Conservation (phyloP, 345 rosid species). For the Mallotus nudiflorus region DNA sequence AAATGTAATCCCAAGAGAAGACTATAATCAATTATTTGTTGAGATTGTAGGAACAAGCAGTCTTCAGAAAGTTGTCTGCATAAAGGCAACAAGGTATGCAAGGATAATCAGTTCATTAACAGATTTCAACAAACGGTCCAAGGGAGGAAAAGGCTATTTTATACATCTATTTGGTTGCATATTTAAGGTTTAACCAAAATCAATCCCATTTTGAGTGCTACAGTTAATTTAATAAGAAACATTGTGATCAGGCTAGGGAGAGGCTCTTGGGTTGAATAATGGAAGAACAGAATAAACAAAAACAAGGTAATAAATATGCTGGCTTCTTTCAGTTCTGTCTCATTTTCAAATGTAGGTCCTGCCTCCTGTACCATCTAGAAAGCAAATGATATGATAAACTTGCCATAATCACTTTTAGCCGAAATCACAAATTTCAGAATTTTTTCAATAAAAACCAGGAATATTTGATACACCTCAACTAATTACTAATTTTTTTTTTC, state of each 20-base stretch:
- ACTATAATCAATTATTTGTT: constrained; percentile 82
- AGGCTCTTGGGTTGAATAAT: neutral
- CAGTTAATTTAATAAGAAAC: neutral
- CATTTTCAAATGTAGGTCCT: neutral
- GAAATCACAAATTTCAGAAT: neutral
- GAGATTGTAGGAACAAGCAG: constrained; percentile 77
- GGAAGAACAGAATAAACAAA: too few relatives aligned
- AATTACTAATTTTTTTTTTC: too few relatives aligned
- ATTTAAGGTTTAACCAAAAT: neutral
- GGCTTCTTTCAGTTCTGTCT: neutral
- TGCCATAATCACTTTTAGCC: neutral
- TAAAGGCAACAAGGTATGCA: constrained; percentile 12
- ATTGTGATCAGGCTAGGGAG: neutral
- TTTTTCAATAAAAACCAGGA: neutral
- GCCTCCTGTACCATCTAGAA: neutral
- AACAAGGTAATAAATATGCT: neutral
- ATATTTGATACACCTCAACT: too few relatives aligned
- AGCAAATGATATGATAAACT: neutral
- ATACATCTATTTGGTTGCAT: neutral
- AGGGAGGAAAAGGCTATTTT: neutral
- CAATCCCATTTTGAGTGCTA: constrained; percentile 2
- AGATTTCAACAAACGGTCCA: neutral
- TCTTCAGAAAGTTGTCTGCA: constrained; percentile 75
- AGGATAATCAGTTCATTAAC: neutral
- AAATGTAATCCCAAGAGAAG: constrained; percentile 82